Evolutionary conservation across 768 basidiomycete species (phyloP).

Genomic region (Boletus rubropictus): DNA sequence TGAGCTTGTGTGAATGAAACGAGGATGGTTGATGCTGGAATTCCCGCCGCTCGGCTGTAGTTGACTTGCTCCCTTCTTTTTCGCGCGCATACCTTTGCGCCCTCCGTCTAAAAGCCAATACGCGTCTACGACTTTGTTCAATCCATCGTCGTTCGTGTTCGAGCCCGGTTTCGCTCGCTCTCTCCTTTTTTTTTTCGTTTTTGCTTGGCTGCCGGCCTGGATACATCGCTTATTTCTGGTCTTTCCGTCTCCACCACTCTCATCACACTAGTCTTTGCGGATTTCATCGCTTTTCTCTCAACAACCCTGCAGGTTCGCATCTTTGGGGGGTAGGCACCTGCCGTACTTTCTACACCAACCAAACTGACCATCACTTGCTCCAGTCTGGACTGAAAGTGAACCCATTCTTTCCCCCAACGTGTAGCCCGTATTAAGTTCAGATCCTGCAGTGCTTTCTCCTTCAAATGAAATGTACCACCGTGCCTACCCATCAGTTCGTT

Average conservation of each 20-base stretch:
- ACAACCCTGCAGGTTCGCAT: slow-evolving; percentile 10
- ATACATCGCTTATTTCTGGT: not conserved
- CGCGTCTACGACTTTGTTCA: slow-evolving; percentile 1
- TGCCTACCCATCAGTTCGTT: slow-evolving; percentile 48
- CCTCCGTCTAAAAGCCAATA: slow-evolving; percentile 6
- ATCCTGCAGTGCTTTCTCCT: slow-evolving; percentile 27
- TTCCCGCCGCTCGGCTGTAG: slow-evolving; percentile 1
- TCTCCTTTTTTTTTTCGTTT: not conserved
- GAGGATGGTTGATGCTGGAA: not conserved
- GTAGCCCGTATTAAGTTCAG: slow-evolving; percentile 11
- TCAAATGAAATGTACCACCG: slow-evolving; percentile 59
- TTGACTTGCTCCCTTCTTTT: slow-evolving; percentile 6
- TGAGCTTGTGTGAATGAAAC: not conserved
- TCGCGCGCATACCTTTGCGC: slow-evolving; percentile 7
- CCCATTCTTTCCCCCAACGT: slow-evolving; percentile 1
- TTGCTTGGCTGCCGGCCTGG: not conserved
- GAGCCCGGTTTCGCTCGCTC: not conserved
- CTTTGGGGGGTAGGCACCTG: slow-evolving; percentile 2
- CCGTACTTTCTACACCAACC: not conserved
- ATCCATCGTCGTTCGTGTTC: not conserved
- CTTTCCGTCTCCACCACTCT: not conserved
- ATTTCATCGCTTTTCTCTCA: slow-evolving; percentile 3
- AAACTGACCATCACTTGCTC: not conserved
- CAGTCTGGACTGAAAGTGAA: slow-evolving; percentile 20
- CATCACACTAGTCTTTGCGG: slow-evolving; percentile 1